Percentiles rank a stretch among this genome's conserved stretches.
These are phyloP conservation scores for Sugiyamaella grinbergsii DNA, from an alignment of 1,139 yeast genomes.

Conservation along the genomic window DNA sequence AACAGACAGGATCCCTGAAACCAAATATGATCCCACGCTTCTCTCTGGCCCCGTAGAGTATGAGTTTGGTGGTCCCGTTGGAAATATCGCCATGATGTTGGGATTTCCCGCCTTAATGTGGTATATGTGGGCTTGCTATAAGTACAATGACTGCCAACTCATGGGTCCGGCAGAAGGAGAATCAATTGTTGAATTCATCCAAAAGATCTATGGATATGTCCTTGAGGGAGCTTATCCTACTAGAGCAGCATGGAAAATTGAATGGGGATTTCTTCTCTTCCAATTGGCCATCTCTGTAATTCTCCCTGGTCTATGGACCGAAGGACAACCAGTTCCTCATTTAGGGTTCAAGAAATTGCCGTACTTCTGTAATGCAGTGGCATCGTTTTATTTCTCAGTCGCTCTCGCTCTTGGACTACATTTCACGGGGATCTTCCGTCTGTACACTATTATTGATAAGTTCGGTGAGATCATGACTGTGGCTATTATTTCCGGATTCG, in stretches of 20 bases:
- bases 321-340: slow-evolving; percentile 90
- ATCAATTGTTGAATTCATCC: slow-evolving; percentile 59
- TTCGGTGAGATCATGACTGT: slow-evolving; percentile 93
- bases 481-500: slow-evolving; percentile 77
- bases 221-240: slow-evolving; percentile 69
- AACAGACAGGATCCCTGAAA: background rate
- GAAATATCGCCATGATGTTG: slow-evolving; percentile 88
- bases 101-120: slow-evolving; percentile 94
- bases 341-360: slow-evolving; percentile 78
- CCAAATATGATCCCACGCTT: slow-evolving; percentile 30
- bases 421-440: slow-evolving; percentile 68
- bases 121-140: slow-evolving; percentile 93
- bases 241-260: slow-evolving; percentile 64
- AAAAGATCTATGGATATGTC: slow-evolving; percentile 48
- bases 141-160: slow-evolving; percentile 70
- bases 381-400: slow-evolving; percentile 74
- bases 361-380: slow-evolving; percentile 89
- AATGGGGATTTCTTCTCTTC: slow-evolving; percentile 65
- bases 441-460: slow-evolving; percentile 72
- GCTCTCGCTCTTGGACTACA: slow-evolving; percentile 63
- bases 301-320: slow-evolving; percentile 94
- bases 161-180: slow-evolving; percentile 70
- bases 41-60: slow-evolving; percentile 42
- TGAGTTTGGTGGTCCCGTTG: slow-evolving; percentile 95
- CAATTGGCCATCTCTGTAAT: slow-evolving; percentile 78